These are phyloP conservation scores for Leptographium galeiforme DNA, from an alignment of 2,329 filamentous ascomycete genomes.

Conservation along the genomic window DNA sequence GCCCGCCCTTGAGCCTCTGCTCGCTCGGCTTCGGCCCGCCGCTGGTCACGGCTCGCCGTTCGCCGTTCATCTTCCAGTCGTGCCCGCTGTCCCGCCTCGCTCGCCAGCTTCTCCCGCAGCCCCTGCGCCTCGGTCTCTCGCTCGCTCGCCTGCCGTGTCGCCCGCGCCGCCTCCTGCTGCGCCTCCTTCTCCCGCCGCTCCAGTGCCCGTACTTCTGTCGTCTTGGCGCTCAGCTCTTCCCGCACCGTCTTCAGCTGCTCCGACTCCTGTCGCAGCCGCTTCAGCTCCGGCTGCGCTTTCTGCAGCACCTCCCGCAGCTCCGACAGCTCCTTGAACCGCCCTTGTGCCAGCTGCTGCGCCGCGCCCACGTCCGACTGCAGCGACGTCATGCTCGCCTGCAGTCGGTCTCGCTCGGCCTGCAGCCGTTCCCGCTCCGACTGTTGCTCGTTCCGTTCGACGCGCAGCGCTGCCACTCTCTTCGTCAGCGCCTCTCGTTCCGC, in stretches of 20 bases:
- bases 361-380: slow-evolving; percentile 76
- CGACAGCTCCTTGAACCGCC: slow-evolving; percentile 74
- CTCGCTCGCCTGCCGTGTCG: slow-evolving; percentile 57
- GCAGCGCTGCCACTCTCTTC: slow-evolving; percentile 40
- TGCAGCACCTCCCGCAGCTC: slow-evolving; percentile 68
- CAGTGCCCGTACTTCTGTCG: slow-evolving; percentile 53
- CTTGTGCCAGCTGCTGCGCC: slow-evolving; percentile 74
- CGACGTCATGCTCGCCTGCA: slow-evolving; percentile 55
- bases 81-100: slow-evolving; percentile 57
- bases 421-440: slow-evolving; percentile 24
- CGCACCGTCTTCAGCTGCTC: slow-evolving; percentile 59
- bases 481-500: slow-evolving; percentile 47
- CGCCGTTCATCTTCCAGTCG: slow-evolving; percentile 70
- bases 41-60: slow-evolving; percentile 61
- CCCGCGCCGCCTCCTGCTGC: slow-evolving; percentile 55
- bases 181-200: slow-evolving; percentile 76
- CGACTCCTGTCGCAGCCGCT: slow-evolving; percentile 63
- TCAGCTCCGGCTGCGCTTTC: slow-evolving; percentile 77
- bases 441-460: slow-evolving; percentile 50
- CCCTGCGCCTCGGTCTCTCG: slow-evolving; percentile 66
- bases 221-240: slow-evolving; percentile 52
- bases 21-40: slow-evolving; percentile 65
- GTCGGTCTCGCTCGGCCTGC: slow-evolving; percentile 45
- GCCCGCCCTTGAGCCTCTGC: slow-evolving; percentile 60
- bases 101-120: slow-evolving; percentile 64